Conservation (phyloP, 495 filamentous ascomycete species). For the Penicillium soppii region DNA sequence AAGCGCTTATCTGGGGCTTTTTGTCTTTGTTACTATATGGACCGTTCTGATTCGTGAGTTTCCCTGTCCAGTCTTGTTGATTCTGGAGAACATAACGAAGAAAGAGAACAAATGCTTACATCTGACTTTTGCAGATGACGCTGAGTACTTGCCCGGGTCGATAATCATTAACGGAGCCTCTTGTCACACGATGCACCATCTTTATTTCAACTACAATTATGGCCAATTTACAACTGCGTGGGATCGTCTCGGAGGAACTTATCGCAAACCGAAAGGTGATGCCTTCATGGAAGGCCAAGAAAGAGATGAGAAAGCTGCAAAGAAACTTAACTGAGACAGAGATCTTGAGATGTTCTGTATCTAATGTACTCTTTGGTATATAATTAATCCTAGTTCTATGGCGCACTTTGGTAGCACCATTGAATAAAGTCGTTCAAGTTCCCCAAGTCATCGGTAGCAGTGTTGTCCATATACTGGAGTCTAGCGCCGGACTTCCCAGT, state of each 20-base stretch:
- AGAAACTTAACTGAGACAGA: conserved; percentile 4
- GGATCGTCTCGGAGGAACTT: conserved; percentile 85
- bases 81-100: not conserved
- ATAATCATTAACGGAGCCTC: conserved; percentile 87
- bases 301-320: not conserved
- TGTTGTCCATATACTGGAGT: conserved; percentile 33
- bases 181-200: conserved; percentile 92
- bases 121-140: conserved; percentile 57
- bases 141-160: conserved; percentile 82
- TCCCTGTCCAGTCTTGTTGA: not conserved
- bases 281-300: conserved; percentile 13
- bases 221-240: conserved; percentile 93
- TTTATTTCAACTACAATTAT: conserved; percentile 98
- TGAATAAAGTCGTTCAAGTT: conserved; percentile 41
- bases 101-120: not conserved
- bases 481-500: conserved; percentile 10
- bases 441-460: conserved; percentile 37
- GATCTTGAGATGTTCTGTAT: not conserved
- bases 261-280: conserved; percentile 61
- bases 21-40: conserved; percentile 92
- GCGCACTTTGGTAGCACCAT: conserved; percentile 18
- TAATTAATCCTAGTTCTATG: conserved; percentile 7
- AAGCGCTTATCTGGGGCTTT: conserved; percentile 76
- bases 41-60: conserved; percentile 78
- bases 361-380: not conserved